Conservation (phyloP, 148 eudicot species). For the Rhododendron vialii region DNA sequence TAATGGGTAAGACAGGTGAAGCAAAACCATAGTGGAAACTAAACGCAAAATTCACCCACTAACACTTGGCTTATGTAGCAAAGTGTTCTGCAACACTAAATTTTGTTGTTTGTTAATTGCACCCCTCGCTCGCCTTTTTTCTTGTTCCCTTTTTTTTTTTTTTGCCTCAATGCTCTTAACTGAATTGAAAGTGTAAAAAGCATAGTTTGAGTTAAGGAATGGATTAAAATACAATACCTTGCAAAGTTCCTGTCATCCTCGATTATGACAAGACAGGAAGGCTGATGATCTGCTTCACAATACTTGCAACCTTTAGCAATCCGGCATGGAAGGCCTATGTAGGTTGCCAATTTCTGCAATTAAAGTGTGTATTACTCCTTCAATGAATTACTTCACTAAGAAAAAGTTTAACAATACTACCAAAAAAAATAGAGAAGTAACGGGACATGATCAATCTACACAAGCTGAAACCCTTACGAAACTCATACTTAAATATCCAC, state of each 20-base stretch:
- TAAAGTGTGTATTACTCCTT: background rate
- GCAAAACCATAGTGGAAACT: background rate
- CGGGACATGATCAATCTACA: background rate
- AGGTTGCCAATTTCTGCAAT: conserved; percentile 86
- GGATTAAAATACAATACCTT: conserved; percentile 36
- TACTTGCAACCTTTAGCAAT: conserved; percentile 96
- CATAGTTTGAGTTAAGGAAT: background rate
- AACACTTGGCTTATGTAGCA: background rate
- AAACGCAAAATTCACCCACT: background rate
- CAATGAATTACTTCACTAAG: background rate
- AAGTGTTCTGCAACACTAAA: background rate
- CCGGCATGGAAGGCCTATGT: conserved; percentile 89
- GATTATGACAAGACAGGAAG: conserved; percentile 84
- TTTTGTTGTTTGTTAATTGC: background rate
- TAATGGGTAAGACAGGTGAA: background rate
- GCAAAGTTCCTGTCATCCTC: conserved; percentile 64
- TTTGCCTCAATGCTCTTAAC: background rate
- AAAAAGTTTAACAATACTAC: background rate
- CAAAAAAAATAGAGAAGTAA: background rate
- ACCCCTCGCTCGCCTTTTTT: background rate
- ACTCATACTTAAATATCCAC: background rate
- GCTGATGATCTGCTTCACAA: conserved; percentile 70
- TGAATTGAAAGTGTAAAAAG: background rate
- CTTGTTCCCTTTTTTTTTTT: background rate
- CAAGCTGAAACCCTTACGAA: background rate